phyloP scores from a whole-genome alignment of 257 asterid genomes.

The Fraxinus quadrangulata region DNA sequence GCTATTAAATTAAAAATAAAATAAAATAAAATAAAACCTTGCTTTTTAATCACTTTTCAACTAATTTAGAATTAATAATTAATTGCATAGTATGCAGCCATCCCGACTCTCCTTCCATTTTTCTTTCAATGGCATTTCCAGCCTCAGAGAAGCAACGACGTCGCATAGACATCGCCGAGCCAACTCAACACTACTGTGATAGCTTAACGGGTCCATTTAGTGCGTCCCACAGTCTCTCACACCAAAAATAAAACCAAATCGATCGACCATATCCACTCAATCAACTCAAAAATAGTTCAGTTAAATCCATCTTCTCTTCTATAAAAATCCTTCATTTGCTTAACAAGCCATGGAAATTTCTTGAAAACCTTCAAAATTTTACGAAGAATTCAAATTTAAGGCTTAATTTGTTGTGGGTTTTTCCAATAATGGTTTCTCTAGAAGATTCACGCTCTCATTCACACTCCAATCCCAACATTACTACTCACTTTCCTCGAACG shows the following conservation, averaged over 20 bases:
- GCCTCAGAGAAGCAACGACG: neutral
- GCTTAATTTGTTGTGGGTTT: neutral
- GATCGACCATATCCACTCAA: constrained; percentile 40
- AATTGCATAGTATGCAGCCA: too few relatives aligned
- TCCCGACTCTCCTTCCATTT: neutral
- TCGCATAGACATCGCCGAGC: constrained; percentile 2
- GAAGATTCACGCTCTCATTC: constrained; percentile 54
- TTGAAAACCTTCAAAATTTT: constrained; percentile 5
- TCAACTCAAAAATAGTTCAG: constrained; percentile 9
- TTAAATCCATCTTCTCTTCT: neutral
- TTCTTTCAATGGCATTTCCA: neutral
- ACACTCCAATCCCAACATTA: constrained; percentile 50
- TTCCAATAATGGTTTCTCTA: constrained; percentile 50
- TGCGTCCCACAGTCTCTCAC: neutral
- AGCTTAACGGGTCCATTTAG: neutral
- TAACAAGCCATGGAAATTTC: constrained; percentile 33
- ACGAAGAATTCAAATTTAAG: neutral
- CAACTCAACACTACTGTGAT: neutral
- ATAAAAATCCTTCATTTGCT: constrained; percentile 41
- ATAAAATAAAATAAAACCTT: too few relatives aligned
- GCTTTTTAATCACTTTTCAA: neutral
- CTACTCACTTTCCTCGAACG: constrained; percentile 38
- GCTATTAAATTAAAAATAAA: neutral
- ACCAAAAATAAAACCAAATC: neutral
- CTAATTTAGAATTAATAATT: neutral